Base-by-base conservation (phyloP, 2,329 filamentous ascomycete species). In the Fusarium siculi region DNA sequence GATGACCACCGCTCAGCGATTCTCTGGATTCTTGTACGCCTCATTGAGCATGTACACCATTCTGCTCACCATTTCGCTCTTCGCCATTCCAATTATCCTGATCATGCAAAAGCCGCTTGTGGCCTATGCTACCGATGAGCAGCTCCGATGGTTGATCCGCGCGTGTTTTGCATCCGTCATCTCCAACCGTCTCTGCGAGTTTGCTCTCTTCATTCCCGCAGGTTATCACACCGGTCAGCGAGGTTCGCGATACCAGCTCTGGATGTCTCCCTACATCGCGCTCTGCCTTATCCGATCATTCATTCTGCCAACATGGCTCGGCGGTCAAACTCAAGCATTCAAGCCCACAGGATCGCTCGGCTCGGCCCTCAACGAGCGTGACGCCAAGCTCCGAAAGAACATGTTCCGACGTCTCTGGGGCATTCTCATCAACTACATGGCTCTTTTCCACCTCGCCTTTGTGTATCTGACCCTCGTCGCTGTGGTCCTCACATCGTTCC, bases 231-330 rank as follows among this genome's bases (percentile, higher is more conserved):
- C 87, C 16, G 88, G 87, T 8, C 88, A 89, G 78, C 84, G 88
- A 60, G 87, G 87, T 43, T 84, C 85, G 5, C 83, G 87, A 8
- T 87, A 87, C 70, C 87, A 89, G 78, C 82, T 91, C 34, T 91
- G 89, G 88, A 91, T 91, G 88, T 85, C 88, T 11, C 88, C 89
- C 0, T 91, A 90, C 79, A 88, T 90, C 67, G 87, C 88, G 1
- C 82, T 89, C 16, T 88, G 86, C 74, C 85, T 91, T 60, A 80
- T 90, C 57, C 87, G 88, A 6, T 85, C 88, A 4, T 91, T 91
- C 75, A 73, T 90, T 19, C 82, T 91, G 6, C 89, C 89, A 32
- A 85, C 77, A 12, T 90, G 88, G 88, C 85, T 91, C 21, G 90
- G 89, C 21, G 89, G 88, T 25, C 84, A 88, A 76, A 80, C 85